Percentiles rank a stretch among this genome's conserved stretches.
Conservation (phyloP, 2,329 filamentous ascomycete species). For the Fusarium concolor region DNA sequence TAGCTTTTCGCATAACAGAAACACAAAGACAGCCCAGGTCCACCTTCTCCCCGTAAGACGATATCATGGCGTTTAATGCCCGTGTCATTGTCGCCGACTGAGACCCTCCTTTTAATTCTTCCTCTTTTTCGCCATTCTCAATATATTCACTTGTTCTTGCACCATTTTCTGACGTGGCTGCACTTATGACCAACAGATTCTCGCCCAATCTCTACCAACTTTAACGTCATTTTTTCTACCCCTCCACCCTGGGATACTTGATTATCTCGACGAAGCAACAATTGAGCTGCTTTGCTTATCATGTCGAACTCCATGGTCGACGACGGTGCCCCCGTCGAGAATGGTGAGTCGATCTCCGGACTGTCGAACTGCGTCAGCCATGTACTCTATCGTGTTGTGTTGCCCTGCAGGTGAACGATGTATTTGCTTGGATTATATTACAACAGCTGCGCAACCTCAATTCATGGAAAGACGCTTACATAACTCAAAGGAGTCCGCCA, state of each 20-base stretch:
- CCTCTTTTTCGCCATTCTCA: constrained; percentile 3
- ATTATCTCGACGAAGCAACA: constrained; percentile 9
- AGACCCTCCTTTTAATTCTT: constrained; percentile 19
- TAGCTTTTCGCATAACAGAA: constrained; percentile 19
- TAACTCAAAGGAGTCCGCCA: constrained; percentile 4
- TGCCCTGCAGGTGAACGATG: constrained; percentile 5
- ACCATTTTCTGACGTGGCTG: constrained; percentile 32
- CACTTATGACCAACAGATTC: constrained; percentile 6
- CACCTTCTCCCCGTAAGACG: constrained; percentile 31
- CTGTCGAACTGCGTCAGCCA: not conserved
- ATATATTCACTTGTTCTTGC: not conserved
- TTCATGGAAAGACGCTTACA: constrained; percentile 22
- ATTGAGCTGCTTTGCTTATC: not conserved
- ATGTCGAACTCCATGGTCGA: constrained; percentile 35
- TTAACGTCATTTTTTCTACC: constrained; percentile 6
- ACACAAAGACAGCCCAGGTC: constrained; percentile 40
- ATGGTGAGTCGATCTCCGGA: constrained; percentile 36
- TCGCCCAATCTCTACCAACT: constrained; percentile 18
- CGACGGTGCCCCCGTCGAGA: constrained; percentile 6
- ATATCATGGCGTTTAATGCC: constrained; percentile 33
- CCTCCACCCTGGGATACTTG: constrained; percentile 12
- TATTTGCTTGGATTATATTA: not conserved
- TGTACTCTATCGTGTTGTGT: constrained; percentile 3
- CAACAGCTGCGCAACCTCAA: not conserved
- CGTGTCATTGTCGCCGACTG: constrained; percentile 26